Percentiles rank a stretch among this genome's conserved stretches.
phyloP scores from a whole-genome alignment of 495 filamentous ascomycete species.

The Parathielavia hyrcaniae region DNA sequence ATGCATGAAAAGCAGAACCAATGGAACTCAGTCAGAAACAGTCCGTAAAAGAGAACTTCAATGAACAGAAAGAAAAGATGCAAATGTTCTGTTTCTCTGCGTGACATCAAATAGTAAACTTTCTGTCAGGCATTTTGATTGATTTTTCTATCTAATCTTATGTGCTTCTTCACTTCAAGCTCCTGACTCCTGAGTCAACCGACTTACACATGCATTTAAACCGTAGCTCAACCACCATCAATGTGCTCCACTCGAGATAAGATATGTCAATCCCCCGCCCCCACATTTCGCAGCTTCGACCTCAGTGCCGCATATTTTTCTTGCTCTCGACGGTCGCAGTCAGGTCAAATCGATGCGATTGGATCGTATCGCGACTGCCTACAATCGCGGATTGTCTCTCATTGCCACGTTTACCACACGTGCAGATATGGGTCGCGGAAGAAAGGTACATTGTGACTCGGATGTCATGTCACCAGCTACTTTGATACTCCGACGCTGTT shows the following conservation, averaged over 20 bases:
- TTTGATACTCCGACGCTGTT: not conserved
- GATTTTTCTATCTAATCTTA: too few relatives aligned
- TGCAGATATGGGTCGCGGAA: constrained; percentile 23
- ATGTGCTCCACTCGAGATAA: constrained; percentile 9
- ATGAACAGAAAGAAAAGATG: too few relatives aligned
- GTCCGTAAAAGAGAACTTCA: too few relatives aligned
- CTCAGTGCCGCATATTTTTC: constrained; percentile 13
- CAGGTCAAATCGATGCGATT: constrained; percentile 20
- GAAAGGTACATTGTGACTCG: constrained; percentile 19
- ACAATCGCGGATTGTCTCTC: constrained; percentile 2
- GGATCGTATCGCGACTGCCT: constrained; percentile 21
- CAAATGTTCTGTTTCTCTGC: too few relatives aligned
- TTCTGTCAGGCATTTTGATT: too few relatives aligned
- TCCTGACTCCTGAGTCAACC: too few relatives aligned
- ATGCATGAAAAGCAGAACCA: too few relatives aligned
- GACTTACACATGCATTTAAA: too few relatives aligned
- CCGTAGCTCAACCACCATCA: too few relatives aligned
- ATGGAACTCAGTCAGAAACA: too few relatives aligned
- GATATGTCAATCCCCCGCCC: constrained; percentile 21
- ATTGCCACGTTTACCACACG: constrained; percentile 16
- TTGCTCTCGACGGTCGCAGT: constrained; percentile 7
- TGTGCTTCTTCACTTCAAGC: too few relatives aligned
- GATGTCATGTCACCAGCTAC: not conserved
- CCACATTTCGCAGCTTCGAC: constrained; percentile 15
- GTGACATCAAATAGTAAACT: too few relatives aligned